Base-by-base conservation (phyloP, 1,284 basidiomycete genomes). In the Irpex sp. region DNA sequence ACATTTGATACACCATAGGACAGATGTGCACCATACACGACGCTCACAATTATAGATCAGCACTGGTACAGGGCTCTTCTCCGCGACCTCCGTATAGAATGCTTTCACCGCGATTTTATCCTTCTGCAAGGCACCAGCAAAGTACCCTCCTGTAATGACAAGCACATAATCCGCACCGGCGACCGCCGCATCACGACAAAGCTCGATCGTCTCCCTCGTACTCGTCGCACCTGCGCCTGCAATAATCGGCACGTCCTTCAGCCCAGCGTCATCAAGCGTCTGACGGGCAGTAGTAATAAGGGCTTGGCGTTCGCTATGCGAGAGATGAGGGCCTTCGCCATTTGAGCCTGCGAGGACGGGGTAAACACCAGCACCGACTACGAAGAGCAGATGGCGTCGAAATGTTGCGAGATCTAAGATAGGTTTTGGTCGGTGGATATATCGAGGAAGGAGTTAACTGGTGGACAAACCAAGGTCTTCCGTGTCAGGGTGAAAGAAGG, bases 131-230 rank as follows among this genome's bases (percentile, higher is more conserved):
- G 82, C 89, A 8, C 91, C 91, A 19, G 92, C 88, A 73, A 88
- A 96, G 79, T 95, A 96, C 58, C 93, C 93, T 69, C 91, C 90
- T 26, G 83, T 77, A 69, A 96, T 95, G 68, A 93, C 91, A 64
- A 96, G 93, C 9, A 82, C 85, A 66, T 88, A 89, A 76, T 96
- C 93, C 9, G 94, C 94, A 31, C 94, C 93, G 37, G 92, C 91
- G 15, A 79, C 79, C 26, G 92, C 92, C 17, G 93, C 93, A 72
- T 90, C 86, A 55, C 84, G 79, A 63, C 85, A 85, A 38, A 95
- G 79, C 65, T 88, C 81, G 51, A 95, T 80, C 21, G 93, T 93
- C 71, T 92, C 92, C 60, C 91, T 84, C 15, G 93, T 93, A 74
- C 91, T 92, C 49, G 87, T 91, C 38, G 84, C 84, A 37, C 94